Percentiles rank a stretch among this genome's conserved stretches.
These are phyloP conservation scores for Entomortierella chlamydospora DNA, from an alignment of 192 early-diverging fungal species.

Conservation along the genomic window DNA sequence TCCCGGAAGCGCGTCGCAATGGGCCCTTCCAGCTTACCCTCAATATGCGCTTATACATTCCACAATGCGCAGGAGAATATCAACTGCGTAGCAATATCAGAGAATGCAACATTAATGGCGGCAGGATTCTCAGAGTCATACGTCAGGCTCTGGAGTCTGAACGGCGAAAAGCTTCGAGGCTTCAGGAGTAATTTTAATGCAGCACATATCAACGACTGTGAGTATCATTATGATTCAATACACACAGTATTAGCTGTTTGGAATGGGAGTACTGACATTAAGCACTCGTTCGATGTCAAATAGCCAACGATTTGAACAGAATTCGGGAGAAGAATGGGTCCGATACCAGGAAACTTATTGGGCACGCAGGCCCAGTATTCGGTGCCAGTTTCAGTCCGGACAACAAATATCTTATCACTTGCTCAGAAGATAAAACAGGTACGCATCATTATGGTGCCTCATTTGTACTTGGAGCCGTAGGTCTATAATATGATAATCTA, in stretches of 20 bases:
- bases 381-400: slow-evolving; percentile 89
- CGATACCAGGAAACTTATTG: slow-evolving; percentile 77
- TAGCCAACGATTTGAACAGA: slow-evolving; percentile 68
- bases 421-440: slow-evolving; percentile 93
- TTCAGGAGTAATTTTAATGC: slow-evolving; percentile 73
- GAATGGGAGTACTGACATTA: background rate
- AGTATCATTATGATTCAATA: background rate
- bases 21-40: slow-evolving; percentile 77
- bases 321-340: slow-evolving; percentile 69
- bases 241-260: too few species aligned
- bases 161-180: slow-evolving; percentile 75
- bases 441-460: slow-evolving; percentile 3
- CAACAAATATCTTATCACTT: slow-evolving; percentile 85
- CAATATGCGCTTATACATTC: slow-evolving; percentile 95
- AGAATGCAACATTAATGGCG: slow-evolving; percentile 85
- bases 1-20: slow-evolving; percentile 78
- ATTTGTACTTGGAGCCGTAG: background rate
- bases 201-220: slow-evolving; percentile 64
- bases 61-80: slow-evolving; percentile 92
- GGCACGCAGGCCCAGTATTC: slow-evolving; percentile 93
- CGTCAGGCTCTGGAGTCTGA: slow-evolving; percentile 93
- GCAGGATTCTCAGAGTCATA: slow-evolving; percentile 96
- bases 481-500: background rate
- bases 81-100: slow-evolving; percentile 85
- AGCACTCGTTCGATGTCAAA: background rate